Percentiles rank a stretch among this genome's conserved stretches.
Evolutionary conservation across 352 stramenopile genomes (phyloP).

Genomic region (Phytopythium montanum): DNA sequence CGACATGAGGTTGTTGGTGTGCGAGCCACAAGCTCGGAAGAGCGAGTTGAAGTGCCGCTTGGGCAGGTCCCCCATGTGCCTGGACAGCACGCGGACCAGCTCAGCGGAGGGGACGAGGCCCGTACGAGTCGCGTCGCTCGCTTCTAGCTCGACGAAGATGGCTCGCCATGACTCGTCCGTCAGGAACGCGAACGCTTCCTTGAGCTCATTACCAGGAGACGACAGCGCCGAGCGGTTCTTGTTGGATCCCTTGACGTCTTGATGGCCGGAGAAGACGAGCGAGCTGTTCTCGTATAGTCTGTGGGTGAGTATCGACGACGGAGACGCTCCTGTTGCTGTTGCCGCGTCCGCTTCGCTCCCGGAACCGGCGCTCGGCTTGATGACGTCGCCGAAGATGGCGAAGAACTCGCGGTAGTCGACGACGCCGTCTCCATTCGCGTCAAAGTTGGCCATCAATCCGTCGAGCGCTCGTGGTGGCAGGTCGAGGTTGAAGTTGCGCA

Average conservation of each 20-base stretch:
- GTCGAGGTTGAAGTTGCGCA: conserved; percentile 45
- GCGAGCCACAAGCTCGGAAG: conserved; percentile 62
- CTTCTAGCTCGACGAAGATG: conserved; percentile 61
- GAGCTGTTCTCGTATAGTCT: conserved; percentile 58
- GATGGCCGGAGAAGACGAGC: conserved; percentile 42
- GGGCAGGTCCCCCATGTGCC: conserved; percentile 55
- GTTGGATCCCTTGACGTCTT: conserved; percentile 50
- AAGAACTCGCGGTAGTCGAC: conserved; percentile 70
- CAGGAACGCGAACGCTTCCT: conserved; percentile 63
- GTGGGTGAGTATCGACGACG: conserved; percentile 18
- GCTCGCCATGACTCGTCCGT: conserved; percentile 54
- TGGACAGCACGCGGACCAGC: conserved; percentile 53
- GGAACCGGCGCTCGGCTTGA: conserved; percentile 23
- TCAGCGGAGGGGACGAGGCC: conserved; percentile 60
- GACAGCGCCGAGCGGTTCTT: conserved; percentile 57
- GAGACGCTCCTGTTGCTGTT: neutral
- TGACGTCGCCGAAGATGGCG: conserved; percentile 47
- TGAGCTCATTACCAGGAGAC: conserved; percentile 63
- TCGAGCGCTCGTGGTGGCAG: conserved; percentile 35
- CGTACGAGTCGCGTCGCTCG: conserved; percentile 52
- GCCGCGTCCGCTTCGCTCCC: neutral
- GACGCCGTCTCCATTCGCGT: conserved; percentile 30
- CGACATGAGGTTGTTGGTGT: conserved; percentile 67
- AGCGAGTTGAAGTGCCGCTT: conserved; percentile 48
- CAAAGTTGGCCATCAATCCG: conserved; percentile 28